phyloP scores from a whole-genome alignment of 2,329 filamentous ascomycete genomes.

The Ceratocystis colombiana region DNA sequence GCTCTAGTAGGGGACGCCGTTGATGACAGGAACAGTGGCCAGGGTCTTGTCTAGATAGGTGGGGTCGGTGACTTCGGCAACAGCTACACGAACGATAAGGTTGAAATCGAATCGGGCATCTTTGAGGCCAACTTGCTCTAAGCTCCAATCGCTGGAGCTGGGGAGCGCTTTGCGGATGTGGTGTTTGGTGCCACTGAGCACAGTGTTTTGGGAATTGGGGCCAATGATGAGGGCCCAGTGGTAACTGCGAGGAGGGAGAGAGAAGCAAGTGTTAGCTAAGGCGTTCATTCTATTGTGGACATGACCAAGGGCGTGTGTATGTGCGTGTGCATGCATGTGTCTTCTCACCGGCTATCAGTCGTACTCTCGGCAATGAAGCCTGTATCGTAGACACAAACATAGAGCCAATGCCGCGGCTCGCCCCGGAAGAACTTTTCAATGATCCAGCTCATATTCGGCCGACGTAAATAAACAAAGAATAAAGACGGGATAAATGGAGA shows the following conservation, averaged over 20 bases:
- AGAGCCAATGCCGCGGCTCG: slow-evolving; percentile 18
- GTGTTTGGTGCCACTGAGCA: slow-evolving; percentile 16
- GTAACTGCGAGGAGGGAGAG: not conserved
- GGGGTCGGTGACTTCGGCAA: slow-evolving; percentile 21
- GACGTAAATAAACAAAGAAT: slow-evolving; percentile 9
- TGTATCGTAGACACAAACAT: slow-evolving; percentile 21
- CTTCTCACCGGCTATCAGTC: slow-evolving; percentile 2
- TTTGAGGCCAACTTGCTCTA: slow-evolving; percentile 16
- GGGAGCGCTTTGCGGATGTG: slow-evolving; percentile 8
- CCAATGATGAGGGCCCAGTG: slow-evolving; percentile 22
- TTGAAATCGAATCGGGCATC: slow-evolving; percentile 18
- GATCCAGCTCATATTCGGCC: slow-evolving; percentile 22
- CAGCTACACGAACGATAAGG: slow-evolving; percentile 19
- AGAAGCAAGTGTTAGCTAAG: not conserved
- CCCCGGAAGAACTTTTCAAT: slow-evolving; percentile 17
- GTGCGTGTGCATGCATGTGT: not conserved
- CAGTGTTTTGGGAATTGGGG: slow-evolving; percentile 12
- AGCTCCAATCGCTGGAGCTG: slow-evolving; percentile 3
- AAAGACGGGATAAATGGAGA: slow-evolving; percentile 1
- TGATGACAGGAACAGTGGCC: slow-evolving; percentile 12
- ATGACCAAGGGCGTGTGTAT: not conserved
- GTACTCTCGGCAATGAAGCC: slow-evolving; percentile 10
- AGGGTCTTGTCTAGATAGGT: slow-evolving; percentile 15
- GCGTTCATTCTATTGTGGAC: not conserved
- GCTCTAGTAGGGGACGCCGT: slow-evolving; percentile 9